Conservation (phyloP, 768 basidiomycete genomes). For the Cyathus striatus region DNA sequence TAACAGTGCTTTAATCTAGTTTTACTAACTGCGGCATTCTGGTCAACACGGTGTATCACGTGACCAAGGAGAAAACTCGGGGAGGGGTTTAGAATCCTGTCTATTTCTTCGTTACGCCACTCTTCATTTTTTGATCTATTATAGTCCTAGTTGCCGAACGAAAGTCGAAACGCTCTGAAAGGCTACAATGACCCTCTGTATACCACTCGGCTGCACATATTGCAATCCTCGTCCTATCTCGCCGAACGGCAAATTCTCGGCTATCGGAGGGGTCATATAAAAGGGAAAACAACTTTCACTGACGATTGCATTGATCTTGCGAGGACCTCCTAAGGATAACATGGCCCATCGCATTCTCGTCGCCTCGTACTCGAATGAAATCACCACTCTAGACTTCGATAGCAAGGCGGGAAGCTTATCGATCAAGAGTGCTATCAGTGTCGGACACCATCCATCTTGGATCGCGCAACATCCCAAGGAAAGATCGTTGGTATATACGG, state of each 20-base stretch:
- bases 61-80: constrained; percentile 12
- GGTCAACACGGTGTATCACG: not conserved
- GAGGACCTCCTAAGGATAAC: no score
- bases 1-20: not conserved
- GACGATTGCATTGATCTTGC: no score
- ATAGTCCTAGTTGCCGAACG: no score
- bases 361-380: constrained; percentile 58
- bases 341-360: constrained; percentile 49
- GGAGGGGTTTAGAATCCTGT: no score
- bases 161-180: no score
- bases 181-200: no score
- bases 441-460: constrained; percentile 75
- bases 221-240: no score
- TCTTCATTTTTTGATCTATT: no score
- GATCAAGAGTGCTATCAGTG: constrained; percentile 35
- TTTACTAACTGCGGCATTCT: not conserved
- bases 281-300: no score
- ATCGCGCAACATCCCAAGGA: constrained; percentile 56
- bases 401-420: constrained; percentile 38
- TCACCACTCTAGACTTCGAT: constrained; percentile 64
- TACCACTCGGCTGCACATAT: no score
- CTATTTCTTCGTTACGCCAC: no score
- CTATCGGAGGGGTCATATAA: constrained; percentile 5
- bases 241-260: constrained; percentile 17
- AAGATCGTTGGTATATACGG: constrained; percentile 56